Evolutionary conservation across 257 asterid genomes (phyloP).

Genomic region (Plantago ovata): DNA sequence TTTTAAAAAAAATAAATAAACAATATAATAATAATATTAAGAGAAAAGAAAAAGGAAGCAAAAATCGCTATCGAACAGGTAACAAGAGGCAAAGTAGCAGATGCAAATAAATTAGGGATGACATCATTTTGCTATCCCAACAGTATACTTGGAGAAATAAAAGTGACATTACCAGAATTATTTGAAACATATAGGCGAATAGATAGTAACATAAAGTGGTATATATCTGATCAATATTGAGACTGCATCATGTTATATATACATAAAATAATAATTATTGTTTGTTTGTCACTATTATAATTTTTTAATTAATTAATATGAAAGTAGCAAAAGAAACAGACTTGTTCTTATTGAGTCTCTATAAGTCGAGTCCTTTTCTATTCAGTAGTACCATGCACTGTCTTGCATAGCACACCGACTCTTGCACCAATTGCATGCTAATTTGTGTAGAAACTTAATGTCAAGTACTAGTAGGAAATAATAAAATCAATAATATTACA

Average conservation of each 20-base stretch:
- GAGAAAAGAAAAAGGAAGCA: neutral
- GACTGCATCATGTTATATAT: neutral
- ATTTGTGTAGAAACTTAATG: neutral
- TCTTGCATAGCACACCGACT: slow-evolving; percentile 22
- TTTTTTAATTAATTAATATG: neutral
- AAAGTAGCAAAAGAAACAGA: slow-evolving; percentile 17
- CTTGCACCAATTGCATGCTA: slow-evolving; percentile 23
- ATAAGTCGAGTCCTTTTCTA: slow-evolving; percentile 21
- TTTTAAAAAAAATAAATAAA: too few relatives aligned
- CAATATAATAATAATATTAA: too few relatives aligned
- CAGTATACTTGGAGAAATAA: slow-evolving; percentile 18
- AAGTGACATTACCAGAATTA: slow-evolving; percentile 13
- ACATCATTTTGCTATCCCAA: slow-evolving; percentile 37
- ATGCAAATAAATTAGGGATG: slow-evolving; percentile 36
- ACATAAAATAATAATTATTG: neutral
- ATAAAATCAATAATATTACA: too few relatives aligned
- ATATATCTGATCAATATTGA: slow-evolving; percentile 7
- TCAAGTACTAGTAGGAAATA: neutral
- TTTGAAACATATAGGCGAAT: neutral
- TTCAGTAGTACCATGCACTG: slow-evolving; percentile 4
- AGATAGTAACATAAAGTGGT: slow-evolving; percentile 4
- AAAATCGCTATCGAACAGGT: slow-evolving; percentile 36
- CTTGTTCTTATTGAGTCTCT: slow-evolving; percentile 6
- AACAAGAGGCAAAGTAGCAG: slow-evolving; percentile 36
- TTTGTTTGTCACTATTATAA: neutral